Percentiles rank a stretch among this genome's conserved stretches.
These are phyloP conservation scores for Fraxinus angustifolia DNA, from an alignment of 305 asterid genomes.

Conservation along the genomic window DNA sequence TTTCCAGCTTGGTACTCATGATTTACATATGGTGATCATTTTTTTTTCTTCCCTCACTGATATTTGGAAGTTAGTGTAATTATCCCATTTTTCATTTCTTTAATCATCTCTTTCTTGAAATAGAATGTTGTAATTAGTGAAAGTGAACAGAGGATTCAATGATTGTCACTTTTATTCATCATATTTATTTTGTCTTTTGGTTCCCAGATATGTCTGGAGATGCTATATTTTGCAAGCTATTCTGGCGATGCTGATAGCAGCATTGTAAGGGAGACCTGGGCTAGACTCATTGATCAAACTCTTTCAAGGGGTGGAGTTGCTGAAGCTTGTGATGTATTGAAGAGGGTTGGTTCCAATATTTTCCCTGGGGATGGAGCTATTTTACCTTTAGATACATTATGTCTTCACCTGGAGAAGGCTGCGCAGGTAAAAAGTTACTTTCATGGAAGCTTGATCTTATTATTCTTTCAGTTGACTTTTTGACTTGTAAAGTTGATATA, in stretches of 20 bases:
- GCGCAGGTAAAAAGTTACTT: slow-evolving; percentile 55
- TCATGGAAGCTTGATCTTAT: slow-evolving; percentile 1
- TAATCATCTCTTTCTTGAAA: neutral
- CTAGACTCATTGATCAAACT: slow-evolving; percentile 91
- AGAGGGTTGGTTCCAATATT: slow-evolving; percentile 78
- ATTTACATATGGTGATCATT: neutral
- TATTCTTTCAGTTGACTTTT: neutral
- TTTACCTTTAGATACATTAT: slow-evolving; percentile 80
- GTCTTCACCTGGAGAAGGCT: slow-evolving; percentile 91
- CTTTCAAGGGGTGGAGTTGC: slow-evolving; percentile 85
- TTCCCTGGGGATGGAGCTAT: slow-evolving; percentile 84
- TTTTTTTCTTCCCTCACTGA: neutral
- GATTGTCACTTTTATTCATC: neutral
- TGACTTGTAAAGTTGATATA: neutral
- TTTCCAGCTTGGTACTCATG: neutral
- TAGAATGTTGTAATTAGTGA: neutral
- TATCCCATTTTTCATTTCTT: neutral
- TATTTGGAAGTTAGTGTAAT: neutral
- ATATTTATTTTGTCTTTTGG: slow-evolving; percentile 10
- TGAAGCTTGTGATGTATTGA: slow-evolving; percentile 85
- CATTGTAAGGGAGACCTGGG: slow-evolving; percentile 89
- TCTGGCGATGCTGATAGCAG: slow-evolving; percentile 94
- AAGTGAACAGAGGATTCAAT: neutral
- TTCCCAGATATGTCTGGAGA: slow-evolving; percentile 78
- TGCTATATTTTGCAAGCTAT: slow-evolving; percentile 92